phyloP scores from a whole-genome alignment of 495 filamentous ascomycete genomes.

The Durotheca rogersii region DNA sequence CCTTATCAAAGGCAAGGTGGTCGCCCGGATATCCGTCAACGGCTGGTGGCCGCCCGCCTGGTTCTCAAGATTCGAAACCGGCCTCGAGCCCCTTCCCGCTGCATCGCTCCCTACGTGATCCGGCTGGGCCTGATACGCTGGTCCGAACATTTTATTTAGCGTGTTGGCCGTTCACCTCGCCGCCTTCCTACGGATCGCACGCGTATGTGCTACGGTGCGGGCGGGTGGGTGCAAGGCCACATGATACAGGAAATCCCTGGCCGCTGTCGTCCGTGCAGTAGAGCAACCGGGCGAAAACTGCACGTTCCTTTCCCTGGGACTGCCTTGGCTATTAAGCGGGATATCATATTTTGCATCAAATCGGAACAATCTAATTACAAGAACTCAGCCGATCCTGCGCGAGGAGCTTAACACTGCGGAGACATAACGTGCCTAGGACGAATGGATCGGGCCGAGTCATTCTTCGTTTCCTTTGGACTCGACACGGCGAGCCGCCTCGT shows the following conservation, averaged over 20 bases:
- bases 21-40: conserved; percentile 56
- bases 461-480: conserved; percentile 6
- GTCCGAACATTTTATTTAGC: too few relatives aligned
- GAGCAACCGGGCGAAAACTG: neutral
- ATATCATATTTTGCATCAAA: conserved; percentile 34
- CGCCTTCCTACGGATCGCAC: too few relatives aligned
- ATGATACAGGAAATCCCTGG: too few relatives aligned
- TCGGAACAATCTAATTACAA: conserved; percentile 41
- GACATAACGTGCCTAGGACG: conserved; percentile 7
- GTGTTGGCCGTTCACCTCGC: too few relatives aligned
- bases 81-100: conserved; percentile 22
- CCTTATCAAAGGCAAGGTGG: conserved; percentile 82
- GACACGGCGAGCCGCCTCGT: conserved; percentile 14
- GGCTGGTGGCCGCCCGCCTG: conserved; percentile 55
- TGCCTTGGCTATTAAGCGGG: too few relatives aligned
- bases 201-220: too few relatives aligned
- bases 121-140: too few relatives aligned
- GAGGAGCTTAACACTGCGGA: conserved; percentile 5
- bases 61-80: conserved; percentile 43
- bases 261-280: neutral
- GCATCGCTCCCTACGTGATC: conserved; percentile 10
- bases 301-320: too few relatives aligned
- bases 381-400: conserved; percentile 17
- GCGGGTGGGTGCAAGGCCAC: too few relatives aligned
- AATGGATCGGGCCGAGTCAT: conserved; percentile 13